phyloP scores from a whole-genome alignment of 2,329 filamentous ascomycete genomes.

The Xylariaceae sp. region DNA sequence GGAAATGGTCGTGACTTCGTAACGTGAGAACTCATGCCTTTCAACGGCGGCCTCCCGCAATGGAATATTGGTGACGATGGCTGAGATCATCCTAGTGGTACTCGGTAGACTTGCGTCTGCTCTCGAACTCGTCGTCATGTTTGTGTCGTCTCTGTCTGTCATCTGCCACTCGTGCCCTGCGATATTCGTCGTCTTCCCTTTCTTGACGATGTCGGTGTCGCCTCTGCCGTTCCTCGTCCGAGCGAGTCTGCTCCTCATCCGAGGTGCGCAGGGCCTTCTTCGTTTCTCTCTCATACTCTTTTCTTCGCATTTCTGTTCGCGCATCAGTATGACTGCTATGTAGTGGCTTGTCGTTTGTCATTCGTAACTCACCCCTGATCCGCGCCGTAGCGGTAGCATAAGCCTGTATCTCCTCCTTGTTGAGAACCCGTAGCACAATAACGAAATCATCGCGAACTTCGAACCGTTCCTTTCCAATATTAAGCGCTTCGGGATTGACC shows the following conservation, averaged over 20 bases:
- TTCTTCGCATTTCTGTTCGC: conserved; percentile 36
- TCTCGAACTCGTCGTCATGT: conserved; percentile 25
- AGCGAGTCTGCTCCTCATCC: conserved; percentile 28
- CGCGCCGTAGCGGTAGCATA: conserved; percentile 77
- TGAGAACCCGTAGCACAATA: conserved; percentile 82
- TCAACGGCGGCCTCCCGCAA: conserved; percentile 12
- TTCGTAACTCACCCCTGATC: conserved; percentile 60
- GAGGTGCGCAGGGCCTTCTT: conserved; percentile 20
- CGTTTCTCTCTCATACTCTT: conserved; percentile 36
- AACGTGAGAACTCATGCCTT: neutral
- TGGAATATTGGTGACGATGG: conserved; percentile 25
- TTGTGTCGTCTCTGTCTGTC: conserved; percentile 27
- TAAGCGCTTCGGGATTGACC: conserved; percentile 83
- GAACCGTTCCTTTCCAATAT: conserved; percentile 81
- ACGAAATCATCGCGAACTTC: conserved; percentile 92
- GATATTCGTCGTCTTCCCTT: conserved; percentile 31
- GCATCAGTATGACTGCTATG: conserved; percentile 15
- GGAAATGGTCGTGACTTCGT: conserved; percentile 10
- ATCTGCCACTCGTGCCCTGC: conserved; percentile 22
- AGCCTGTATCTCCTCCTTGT: conserved; percentile 81
- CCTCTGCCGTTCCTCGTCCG: conserved; percentile 31
- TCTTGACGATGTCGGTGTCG: conserved; percentile 29
- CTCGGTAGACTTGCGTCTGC: conserved; percentile 26
- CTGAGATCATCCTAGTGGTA: conserved; percentile 21
- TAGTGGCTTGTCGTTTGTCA: neutral